phyloP scores from a whole-genome alignment of 768 basidiomycete genomes.

The Suillus weaverae region DNA sequence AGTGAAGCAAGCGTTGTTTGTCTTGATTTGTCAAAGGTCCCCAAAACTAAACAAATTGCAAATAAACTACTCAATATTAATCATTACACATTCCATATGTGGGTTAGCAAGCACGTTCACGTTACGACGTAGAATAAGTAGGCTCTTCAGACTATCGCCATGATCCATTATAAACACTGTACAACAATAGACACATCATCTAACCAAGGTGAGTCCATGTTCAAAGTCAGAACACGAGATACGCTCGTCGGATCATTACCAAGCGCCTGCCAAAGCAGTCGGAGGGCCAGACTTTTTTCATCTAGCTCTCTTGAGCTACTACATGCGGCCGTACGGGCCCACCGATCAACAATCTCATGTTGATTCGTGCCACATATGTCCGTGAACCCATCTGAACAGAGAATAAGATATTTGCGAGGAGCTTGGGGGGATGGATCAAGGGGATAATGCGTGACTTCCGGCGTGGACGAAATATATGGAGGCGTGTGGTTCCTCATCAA shows the following conservation, averaged over 20 bases:
- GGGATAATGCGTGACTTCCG: slow-evolving; percentile 61
- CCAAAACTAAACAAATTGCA: slow-evolving; percentile 10
- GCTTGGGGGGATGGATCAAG: slow-evolving; percentile 33
- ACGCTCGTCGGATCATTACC: slow-evolving; percentile 56
- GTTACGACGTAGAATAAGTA: not conserved
- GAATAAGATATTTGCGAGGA: slow-evolving; percentile 53
- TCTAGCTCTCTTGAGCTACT: slow-evolving; percentile 8
- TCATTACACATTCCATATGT: slow-evolving; percentile 5
- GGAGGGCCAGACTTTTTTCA: slow-evolving; percentile 46
- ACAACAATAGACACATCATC: slow-evolving; percentile 70
- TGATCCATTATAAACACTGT: slow-evolving; percentile 44
- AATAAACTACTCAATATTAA: slow-evolving; percentile 7
- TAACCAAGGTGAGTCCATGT: slow-evolving; percentile 66
- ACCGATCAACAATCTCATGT: slow-evolving; percentile 47
- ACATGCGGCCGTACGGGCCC: slow-evolving; percentile 32
- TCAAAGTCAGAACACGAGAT: slow-evolving; percentile 59
- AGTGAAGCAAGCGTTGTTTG: slow-evolving; percentile 12
- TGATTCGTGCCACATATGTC: slow-evolving; percentile 57
- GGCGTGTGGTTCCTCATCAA: slow-evolving; percentile 61
- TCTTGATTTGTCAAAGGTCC: slow-evolving; percentile 10
- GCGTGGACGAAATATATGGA: slow-evolving; percentile 63
- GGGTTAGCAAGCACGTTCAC: slow-evolving; percentile 8
- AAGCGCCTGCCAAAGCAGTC: slow-evolving; percentile 54
- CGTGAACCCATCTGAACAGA: slow-evolving; percentile 67
- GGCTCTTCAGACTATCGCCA: not conserved